Base-by-base conservation (phyloP, 305 asterid species). In the Rubia tinctorum region DNA sequence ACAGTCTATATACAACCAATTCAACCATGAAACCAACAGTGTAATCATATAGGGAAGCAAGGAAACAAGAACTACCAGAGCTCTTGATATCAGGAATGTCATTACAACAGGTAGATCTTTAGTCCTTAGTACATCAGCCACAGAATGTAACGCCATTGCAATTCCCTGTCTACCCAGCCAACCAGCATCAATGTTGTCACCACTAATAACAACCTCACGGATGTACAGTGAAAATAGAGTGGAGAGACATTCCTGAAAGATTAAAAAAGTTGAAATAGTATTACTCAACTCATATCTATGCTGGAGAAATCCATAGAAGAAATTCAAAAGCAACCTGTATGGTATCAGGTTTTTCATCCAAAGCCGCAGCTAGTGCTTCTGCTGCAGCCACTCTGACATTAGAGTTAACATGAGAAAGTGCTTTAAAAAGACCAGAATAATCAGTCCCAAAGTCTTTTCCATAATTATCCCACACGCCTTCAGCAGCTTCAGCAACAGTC, bases 91-190 rank as follows among this genome's bases (percentile, higher is more conserved):
- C 77, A 95, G 83, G 84, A 95, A 95, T 17, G 99, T 95, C 96
- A 95, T 89, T 61, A 91, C 98, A 82, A 95, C 98, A 61, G 98
- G 99, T 79, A 95, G 97, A 82, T 95, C 99, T 80, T 90, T 92
- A 80, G 96, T 86, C 77, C 96, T 85, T 77, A 95, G 96, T 72
- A 95, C 95, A 84, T 95, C 99, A 51, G 99, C 97, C 65, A 74
- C 96, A 81, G 93, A 82, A 80, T 78, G 88, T 71, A 95, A 85
- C 70, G 98, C 93, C 86, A 92, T 74, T 22, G 99, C 97, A 79
- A 92, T 85, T 76, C 99, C 99, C 85, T 95, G 99, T 81, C 99
- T 88, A 68, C 98, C 97, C 68, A 91, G 80, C 99, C 99, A 95
- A 78, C 96, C 96, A 80, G 82, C 85, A 76, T 88, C 96, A 49